These are phyloP conservation scores for Quercus tomentella DNA, from an alignment of 331 rosid genomes.

Conservation along the genomic window DNA sequence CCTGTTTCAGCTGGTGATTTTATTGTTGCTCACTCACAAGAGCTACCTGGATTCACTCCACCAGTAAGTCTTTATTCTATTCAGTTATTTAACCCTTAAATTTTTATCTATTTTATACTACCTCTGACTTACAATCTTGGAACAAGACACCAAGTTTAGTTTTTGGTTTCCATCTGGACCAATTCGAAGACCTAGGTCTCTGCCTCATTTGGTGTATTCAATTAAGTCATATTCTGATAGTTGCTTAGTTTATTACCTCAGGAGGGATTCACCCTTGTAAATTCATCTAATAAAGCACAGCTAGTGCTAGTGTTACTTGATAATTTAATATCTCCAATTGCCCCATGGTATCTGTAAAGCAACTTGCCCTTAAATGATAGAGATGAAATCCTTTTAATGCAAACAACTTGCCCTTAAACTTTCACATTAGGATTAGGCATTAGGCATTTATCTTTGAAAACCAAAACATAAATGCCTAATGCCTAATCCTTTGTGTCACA, in stretches of 20 bases:
- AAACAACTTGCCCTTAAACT: background rate
- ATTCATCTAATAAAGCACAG: background rate
- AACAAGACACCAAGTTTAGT: background rate
- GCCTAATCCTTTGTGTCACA: background rate
- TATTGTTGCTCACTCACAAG: constrained; percentile 69
- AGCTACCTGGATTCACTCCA: constrained; percentile 66
- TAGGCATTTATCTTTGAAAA: background rate
- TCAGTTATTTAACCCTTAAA: constrained; percentile 13
- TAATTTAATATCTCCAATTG: background rate
- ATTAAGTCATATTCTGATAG: background rate
- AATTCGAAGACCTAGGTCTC: background rate
- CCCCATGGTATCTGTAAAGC: background rate
- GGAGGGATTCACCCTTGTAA: background rate
- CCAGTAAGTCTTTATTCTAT: constrained; percentile 57
- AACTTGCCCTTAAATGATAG: background rate
- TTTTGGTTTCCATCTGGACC: background rate
- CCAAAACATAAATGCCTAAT: background rate
- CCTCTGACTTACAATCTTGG: background rate
- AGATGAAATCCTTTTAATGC: no score
- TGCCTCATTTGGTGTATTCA: background rate
- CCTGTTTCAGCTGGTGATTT: constrained; percentile 76
- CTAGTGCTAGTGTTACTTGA: background rate
- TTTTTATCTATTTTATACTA: background rate
- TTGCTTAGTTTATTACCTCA: background rate
- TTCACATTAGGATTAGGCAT: no score